phyloP scores from a whole-genome alignment of 2,329 filamentous ascomycete genomes.

The Xylaria sp. region DNA sequence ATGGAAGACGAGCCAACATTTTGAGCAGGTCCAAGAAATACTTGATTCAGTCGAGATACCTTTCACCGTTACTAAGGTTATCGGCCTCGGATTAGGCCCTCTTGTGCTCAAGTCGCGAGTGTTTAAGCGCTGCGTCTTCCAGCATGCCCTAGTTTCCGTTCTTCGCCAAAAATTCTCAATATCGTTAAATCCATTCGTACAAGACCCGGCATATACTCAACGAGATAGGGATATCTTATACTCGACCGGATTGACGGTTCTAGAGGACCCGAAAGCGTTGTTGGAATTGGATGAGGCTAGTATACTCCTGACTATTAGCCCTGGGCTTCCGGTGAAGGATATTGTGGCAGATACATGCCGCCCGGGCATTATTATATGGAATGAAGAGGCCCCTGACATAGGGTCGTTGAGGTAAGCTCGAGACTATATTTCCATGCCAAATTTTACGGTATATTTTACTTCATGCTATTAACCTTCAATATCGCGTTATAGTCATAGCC shows the following conservation, averaged over 20 bases:
- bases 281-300: constrained; percentile 27
- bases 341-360: constrained; percentile 32
- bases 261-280: constrained; percentile 30
- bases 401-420: constrained; percentile 2
- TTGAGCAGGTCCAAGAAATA: constrained; percentile 18
- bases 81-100: constrained; percentile 25
- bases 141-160: constrained; percentile 26
- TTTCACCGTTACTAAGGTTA: constrained; percentile 23
- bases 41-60: constrained; percentile 17
- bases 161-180: constrained; percentile 14
- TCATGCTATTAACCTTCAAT: constrained; percentile 16
- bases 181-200: constrained; percentile 15
- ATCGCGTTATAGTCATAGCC: constrained; percentile 10
- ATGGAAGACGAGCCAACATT: constrained; percentile 24
- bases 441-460: constrained; percentile 6
- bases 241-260: constrained; percentile 22
- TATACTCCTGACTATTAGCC: constrained; percentile 26
- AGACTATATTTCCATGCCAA: constrained; percentile 9
- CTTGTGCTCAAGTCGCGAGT: constrained; percentile 13
- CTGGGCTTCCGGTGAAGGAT: constrained; percentile 23
- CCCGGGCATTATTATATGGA: constrained; percentile 29
- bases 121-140: constrained; percentile 4
- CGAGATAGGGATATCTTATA: constrained; percentile 22
- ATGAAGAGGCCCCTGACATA: background rate
- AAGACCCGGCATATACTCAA: constrained; percentile 27